These are phyloP conservation scores for Xylariaceae sp. DNA, from an alignment of 2,329 filamentous ascomycete species.

Conservation along the genomic window DNA sequence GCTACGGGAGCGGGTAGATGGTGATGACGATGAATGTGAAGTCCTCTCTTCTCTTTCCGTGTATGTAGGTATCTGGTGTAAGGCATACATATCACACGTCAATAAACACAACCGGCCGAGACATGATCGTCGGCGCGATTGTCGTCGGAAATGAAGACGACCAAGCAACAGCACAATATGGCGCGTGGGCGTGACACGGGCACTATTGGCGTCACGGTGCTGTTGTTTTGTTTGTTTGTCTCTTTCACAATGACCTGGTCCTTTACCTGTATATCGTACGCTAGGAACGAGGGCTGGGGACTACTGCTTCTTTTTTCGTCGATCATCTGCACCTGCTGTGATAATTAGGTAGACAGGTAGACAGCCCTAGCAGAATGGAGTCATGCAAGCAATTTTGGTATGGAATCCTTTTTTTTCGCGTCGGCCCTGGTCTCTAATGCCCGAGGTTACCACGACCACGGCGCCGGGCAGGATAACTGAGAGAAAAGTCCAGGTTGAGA, in stretches of 20 bases:
- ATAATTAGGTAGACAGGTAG: background rate
- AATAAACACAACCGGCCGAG: background rate
- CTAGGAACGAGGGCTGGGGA: too few relatives aligned
- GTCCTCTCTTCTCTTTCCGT: too few relatives aligned
- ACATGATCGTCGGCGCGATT: background rate
- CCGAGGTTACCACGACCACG: slow-evolving; percentile 16
- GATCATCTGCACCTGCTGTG: slow-evolving; percentile 1
- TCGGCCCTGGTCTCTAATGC: background rate
- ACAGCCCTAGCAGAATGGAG: background rate
- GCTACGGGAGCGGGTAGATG: too few relatives aligned
- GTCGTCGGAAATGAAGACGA: background rate
- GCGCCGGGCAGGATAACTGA: slow-evolving; percentile 9
- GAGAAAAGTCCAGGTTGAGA: background rate
- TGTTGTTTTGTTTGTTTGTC: background rate
- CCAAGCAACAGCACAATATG: slow-evolving; percentile 7
- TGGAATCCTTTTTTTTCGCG: background rate
- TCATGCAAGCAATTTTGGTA: slow-evolving; percentile 3
- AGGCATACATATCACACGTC: background rate
- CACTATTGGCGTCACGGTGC: background rate
- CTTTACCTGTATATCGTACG: too few relatives aligned
- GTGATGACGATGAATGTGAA: too few relatives aligned
- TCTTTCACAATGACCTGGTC: background rate
- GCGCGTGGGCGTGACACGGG: background rate
- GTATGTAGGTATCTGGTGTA: too few relatives aligned
- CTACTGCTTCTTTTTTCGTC: slow-evolving; percentile 7